Evolutionary conservation across 1,139 yeast genomes (phyloP).

Genomic region (Tardiomyces blankii): DNA sequence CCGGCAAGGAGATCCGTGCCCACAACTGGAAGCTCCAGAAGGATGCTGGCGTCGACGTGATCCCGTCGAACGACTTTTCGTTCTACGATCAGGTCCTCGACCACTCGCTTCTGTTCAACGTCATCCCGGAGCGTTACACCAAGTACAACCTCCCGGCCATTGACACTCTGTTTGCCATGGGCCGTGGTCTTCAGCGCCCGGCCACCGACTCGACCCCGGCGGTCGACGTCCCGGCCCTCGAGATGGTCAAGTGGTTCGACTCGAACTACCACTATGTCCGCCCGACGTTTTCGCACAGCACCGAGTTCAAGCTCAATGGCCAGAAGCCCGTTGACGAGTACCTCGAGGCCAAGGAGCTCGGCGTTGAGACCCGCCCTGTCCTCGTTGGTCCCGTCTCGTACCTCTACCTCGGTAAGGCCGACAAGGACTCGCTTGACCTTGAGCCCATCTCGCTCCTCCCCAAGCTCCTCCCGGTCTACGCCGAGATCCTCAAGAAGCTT

Average conservation of each 20-base stretch:
- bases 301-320: slow-evolving; percentile 92
- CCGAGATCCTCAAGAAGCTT: slow-evolving; percentile 76
- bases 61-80: slow-evolving; percentile 96
- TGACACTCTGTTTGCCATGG: slow-evolving; percentile 97
- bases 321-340: slow-evolving; percentile 94
- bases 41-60: slow-evolving; percentile 94
- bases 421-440: slow-evolving; percentile 91
- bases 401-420: slow-evolving; percentile 94
- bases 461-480: slow-evolving; percentile 86
- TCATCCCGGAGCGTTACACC: slow-evolving; percentile 92
- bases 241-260: slow-evolving; percentile 99
- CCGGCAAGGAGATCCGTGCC: slow-evolving; percentile 92
- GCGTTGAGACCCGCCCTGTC: slow-evolving; percentile 96
- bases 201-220: slow-evolving; percentile 81
- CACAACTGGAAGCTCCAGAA: slow-evolving; percentile 97
- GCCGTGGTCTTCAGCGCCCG: slow-evolving; percentile 98
- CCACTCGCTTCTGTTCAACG: slow-evolving; percentile 85
- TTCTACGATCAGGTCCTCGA: slow-evolving; percentile 96
- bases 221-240: slow-evolving; percentile 97
- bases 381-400: slow-evolving; percentile 92
- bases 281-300: slow-evolving; percentile 95
- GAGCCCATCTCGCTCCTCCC: slow-evolving; percentile 84
- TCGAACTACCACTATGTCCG: slow-evolving; percentile 99
- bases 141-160: slow-evolving; percentile 81
- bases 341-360: slow-evolving; percentile 95